phyloP scores from a whole-genome alignment of 805 yeast species.

The Candida succiphila region DNA sequence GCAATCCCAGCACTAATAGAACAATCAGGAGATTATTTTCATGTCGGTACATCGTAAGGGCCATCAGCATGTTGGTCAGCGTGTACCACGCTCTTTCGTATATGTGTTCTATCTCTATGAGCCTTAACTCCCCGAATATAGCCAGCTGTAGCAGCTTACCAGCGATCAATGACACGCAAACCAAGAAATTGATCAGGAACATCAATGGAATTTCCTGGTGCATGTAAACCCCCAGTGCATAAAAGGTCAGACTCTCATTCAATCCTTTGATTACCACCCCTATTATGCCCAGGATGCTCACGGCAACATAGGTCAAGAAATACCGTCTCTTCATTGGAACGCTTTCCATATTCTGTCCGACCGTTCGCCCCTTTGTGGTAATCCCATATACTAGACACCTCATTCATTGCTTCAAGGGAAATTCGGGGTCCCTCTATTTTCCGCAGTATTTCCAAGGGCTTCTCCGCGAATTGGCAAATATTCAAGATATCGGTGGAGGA shows the following conservation, averaged over 20 bases:
- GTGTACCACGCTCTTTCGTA: conserved; percentile 58
- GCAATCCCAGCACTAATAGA: conserved; percentile 22
- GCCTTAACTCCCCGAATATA: conserved; percentile 66
- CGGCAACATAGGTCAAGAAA: conserved; percentile 14
- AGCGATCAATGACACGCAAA: conserved; percentile 22
- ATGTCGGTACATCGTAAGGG: conserved; percentile 42
- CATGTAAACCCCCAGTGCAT: conserved; percentile 38
- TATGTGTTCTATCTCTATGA: conserved; percentile 67
- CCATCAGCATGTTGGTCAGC: conserved; percentile 51
- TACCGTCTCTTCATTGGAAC: no score
- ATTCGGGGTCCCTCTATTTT: no score
- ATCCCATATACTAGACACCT: no score
- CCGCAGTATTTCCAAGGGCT: no score
- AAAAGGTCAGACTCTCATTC: conserved; percentile 35
- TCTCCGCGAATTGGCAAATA: no score
- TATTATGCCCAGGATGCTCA: conserved; percentile 25
- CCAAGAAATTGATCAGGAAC: conserved; percentile 32
- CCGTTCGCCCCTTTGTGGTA: no score
- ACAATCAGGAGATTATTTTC: conserved; percentile 36
- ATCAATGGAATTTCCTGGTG: conserved; percentile 38
- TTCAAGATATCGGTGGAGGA: no score
- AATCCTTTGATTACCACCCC: conserved; percentile 24
- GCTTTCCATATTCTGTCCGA: no score
- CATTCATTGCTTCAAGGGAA: no score
- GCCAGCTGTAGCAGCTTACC: conserved; percentile 41